A percentile compares a stretch with the other conserved stretches of the same genome.
Evolutionary conservation across 1,284 basidiomycete genomes (phyloP).

Genomic region (Boletus semigastroideus): DNA sequence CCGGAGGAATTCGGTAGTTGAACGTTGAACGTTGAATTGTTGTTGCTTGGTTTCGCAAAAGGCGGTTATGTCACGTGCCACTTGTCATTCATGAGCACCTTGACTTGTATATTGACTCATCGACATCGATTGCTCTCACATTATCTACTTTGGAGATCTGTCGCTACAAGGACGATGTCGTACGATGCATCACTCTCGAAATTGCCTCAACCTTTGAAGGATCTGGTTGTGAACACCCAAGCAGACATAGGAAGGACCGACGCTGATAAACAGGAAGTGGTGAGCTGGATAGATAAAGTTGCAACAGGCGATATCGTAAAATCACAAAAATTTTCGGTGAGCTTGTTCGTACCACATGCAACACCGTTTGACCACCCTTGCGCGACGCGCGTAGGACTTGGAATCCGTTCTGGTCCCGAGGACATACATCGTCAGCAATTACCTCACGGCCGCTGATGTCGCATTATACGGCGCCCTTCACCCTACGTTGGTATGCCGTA

Average conservation of each 20-base stretch:
- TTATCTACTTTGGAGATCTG: slow-evolving; percentile 8
- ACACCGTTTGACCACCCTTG: neutral
- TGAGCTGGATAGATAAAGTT: slow-evolving; percentile 68
- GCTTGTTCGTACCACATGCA: neutral
- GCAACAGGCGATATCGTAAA: slow-evolving; percentile 50
- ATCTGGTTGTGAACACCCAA: slow-evolving; percentile 54
- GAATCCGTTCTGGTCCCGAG: slow-evolving; percentile 71
- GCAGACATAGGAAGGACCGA: slow-evolving; percentile 55
- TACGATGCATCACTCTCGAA: slow-evolving; percentile 51
- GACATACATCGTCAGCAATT: slow-evolving; percentile 81
- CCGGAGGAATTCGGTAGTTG: neutral
- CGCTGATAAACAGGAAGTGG: slow-evolving; percentile 61
- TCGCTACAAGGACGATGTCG: slow-evolving; percentile 50
- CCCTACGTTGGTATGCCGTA: slow-evolving; percentile 64
- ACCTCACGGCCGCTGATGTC: slow-evolving; percentile 85
- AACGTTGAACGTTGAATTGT: too few species aligned
- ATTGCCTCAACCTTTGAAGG: slow-evolving; percentile 53
- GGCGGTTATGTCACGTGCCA: slow-evolving; percentile 24
- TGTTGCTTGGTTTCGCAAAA: neutral
- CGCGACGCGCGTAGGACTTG: slow-evolving; percentile 53
- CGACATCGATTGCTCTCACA: slow-evolving; percentile 23
- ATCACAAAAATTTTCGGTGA: slow-evolving; percentile 51
- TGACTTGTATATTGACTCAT: slow-evolving; percentile 18
- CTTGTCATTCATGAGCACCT: slow-evolving; percentile 16
- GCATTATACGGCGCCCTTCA: slow-evolving; percentile 83